Evolutionary conservation across 179 eudicot genomes (phyloP), one percentile per base, ranked within the genome.

Genomic region (Pouteria campechiana): DNA sequence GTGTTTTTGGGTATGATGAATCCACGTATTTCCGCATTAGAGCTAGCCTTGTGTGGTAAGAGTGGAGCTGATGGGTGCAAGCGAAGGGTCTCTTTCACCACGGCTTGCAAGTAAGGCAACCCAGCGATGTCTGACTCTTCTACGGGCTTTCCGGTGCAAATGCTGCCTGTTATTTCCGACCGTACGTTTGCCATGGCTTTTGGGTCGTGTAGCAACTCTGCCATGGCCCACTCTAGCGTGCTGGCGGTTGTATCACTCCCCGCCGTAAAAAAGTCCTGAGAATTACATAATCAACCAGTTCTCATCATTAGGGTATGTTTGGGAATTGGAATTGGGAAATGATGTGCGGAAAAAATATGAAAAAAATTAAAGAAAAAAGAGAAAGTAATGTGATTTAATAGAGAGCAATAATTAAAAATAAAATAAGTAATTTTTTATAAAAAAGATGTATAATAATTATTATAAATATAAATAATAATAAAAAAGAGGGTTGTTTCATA

Each of bases 21-120:
- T 36, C 64, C 66, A 5, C 11, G 12, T 0, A 67, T 33, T 19
- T 61, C 52, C 0, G 43, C 60, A 7, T 66, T 54, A 6, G 32
- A 17, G 3, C 50, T 63, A 15, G 36, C 58, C 15, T 1, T 50
- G 28, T 37, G 73, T 0, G 72, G 72, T 29, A 61, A 37, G 37
- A 58, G 37, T 1, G 65, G 71, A 1, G 37, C 52, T 1, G 65
- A 48, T 20, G 71, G 65, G 48, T 65, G 70, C 8, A 58, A 17
- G 19, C 71, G 28, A 3, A 43, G 18, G 37, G 51, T 43, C 17
- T 65, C 65, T 41, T 54, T 58, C 48, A 65, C 42, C 7, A 54
- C 27, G 25, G 60, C 54, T 3, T 34, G 50, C 15, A 58, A 44
- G 24, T 64, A 64, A 2, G 70, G 64, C 12, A 64, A 19, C 0